A percentile compares a stretch with the other conserved stretches of the same genome.
Evolutionary conservation across 495 filamentous ascomycete genomes (phyloP).

Genomic region (Tetracladium setigerum): DNA sequence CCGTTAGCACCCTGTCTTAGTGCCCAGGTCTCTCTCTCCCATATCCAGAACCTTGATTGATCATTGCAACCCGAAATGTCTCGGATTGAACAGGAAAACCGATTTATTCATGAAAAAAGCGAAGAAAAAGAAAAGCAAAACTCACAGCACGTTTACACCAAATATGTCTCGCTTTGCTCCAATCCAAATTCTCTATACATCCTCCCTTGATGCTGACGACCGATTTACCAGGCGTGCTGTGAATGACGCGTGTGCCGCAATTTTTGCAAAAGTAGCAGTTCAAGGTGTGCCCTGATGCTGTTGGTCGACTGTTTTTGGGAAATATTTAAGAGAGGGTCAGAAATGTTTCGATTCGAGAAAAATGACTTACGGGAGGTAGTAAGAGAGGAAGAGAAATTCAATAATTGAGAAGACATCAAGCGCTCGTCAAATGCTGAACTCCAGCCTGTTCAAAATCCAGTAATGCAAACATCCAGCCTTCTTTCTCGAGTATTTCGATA

Average conservation of each 20-base stretch:
- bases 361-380: not conserved
- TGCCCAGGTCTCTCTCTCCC: too few species aligned
- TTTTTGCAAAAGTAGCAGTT: conserved; percentile 52
- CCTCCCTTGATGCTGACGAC: conserved; percentile 54
- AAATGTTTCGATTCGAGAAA: not conserved
- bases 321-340: not conserved
- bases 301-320: conserved; percentile 23
- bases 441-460: too few species aligned
- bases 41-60: too few species aligned
- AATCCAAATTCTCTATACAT: conserved; percentile 50
- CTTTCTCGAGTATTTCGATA: too few species aligned
- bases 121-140: not conserved
- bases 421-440: not conserved
- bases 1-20: too few species aligned
- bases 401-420: too few species aligned
- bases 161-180: conserved; percentile 49
- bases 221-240: conserved; percentile 41
- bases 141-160: conserved; percentile 48
- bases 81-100: too few species aligned
- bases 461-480: too few species aligned
- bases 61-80: too few species aligned
- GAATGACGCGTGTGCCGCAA: conserved; percentile 52
- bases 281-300: conserved; percentile 35
- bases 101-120: too few species aligned
- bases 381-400: not conserved